phyloP scores from a whole-genome alignment of 208 protist species.

The Leishmania braziliensis region DNA sequence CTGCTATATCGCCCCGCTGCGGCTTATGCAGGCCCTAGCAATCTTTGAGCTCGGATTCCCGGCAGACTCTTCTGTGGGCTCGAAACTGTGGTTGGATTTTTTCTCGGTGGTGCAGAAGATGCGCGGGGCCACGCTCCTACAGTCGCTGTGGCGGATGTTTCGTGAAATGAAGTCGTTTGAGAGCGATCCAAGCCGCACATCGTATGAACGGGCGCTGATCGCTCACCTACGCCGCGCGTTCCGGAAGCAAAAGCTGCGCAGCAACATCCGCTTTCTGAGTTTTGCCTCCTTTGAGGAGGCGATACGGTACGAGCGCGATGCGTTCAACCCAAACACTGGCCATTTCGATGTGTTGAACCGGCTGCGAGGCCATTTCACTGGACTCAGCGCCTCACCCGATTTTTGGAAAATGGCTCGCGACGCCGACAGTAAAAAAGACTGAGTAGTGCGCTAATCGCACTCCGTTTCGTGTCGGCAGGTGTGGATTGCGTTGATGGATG shows the following conservation, averaged over 20 bases:
- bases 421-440: slow-evolving; percentile 1
- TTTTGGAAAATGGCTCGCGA: slow-evolving; percentile 25
- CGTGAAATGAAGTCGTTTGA: slow-evolving; percentile 58
- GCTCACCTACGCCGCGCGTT: slow-evolving; percentile 59
- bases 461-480: neutral
- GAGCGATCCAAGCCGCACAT: slow-evolving; percentile 27
- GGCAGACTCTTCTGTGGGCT: slow-evolving; percentile 70
- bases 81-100: slow-evolving; percentile 80
- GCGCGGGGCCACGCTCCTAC: slow-evolving; percentile 71
- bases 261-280: slow-evolving; percentile 46
- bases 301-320: slow-evolving; percentile 46
- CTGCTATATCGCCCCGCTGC: slow-evolving; percentile 59
- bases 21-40: slow-evolving; percentile 71
- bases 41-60: slow-evolving; percentile 76
- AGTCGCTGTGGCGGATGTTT: slow-evolving; percentile 88
- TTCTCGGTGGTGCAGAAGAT: slow-evolving; percentile 73
- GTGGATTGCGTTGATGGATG: neutral
- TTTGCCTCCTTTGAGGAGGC: slow-evolving; percentile 52
- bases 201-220: slow-evolving; percentile 38
- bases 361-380: slow-evolving; percentile 50
- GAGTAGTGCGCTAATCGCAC: neutral
- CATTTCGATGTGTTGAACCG: slow-evolving; percentile 77
- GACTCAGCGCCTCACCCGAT: slow-evolving; percentile 30
- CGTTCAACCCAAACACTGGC: slow-evolving; percentile 65
- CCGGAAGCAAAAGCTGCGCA: slow-evolving; percentile 44